These are phyloP conservation scores for Daldinia eschscholtzii DNA, from an alignment of 2,329 filamentous ascomycete species.

Conservation along the genomic window DNA sequence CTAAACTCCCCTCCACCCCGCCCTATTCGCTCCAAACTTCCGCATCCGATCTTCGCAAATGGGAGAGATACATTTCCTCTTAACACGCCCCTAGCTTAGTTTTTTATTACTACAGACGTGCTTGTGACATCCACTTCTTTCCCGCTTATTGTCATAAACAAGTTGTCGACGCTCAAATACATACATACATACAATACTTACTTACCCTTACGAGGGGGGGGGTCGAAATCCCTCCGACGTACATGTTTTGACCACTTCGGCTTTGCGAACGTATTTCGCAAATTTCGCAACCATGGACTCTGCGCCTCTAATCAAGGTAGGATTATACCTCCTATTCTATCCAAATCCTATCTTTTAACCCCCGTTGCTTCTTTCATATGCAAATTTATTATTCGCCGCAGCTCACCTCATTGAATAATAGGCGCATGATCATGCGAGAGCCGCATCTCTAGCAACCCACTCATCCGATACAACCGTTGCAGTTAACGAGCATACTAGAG, in stretches of 20 bases:
- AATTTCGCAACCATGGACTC: constrained; percentile 70
- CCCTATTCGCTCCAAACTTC: constrained; percentile 16
- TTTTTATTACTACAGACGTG: constrained; percentile 15
- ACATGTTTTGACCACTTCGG: constrained; percentile 11
- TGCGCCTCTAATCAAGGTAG: constrained; percentile 75
- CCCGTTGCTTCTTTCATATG: not conserved
- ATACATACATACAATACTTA: constrained; percentile 3
- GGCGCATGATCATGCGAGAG: constrained; percentile 90
- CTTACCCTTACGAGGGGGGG: constrained; percentile 10
- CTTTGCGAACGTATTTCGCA: constrained; percentile 9
- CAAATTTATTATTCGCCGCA: constrained; percentile 25
- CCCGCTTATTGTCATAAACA: constrained; percentile 26
- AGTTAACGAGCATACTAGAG: constrained; percentile 87
- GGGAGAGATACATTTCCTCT: constrained; percentile 14
- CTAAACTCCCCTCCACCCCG: constrained; percentile 26
- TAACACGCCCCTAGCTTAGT: constrained; percentile 36
- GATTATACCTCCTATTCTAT: constrained; percentile 28
- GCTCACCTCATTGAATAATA: constrained; percentile 53
- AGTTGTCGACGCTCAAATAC: constrained; percentile 7
- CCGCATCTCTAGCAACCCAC: constrained; percentile 81
- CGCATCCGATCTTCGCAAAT: constrained; percentile 21
- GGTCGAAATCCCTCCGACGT: constrained; percentile 14
- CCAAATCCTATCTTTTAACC: not conserved
- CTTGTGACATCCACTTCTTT: constrained; percentile 13
- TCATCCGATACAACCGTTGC: constrained; percentile 83